Evolutionary conservation across 139 green algal genomes (phyloP), one percentile per base, ranked within the genome.

Genomic region (Dunaliella primolecta): DNA sequence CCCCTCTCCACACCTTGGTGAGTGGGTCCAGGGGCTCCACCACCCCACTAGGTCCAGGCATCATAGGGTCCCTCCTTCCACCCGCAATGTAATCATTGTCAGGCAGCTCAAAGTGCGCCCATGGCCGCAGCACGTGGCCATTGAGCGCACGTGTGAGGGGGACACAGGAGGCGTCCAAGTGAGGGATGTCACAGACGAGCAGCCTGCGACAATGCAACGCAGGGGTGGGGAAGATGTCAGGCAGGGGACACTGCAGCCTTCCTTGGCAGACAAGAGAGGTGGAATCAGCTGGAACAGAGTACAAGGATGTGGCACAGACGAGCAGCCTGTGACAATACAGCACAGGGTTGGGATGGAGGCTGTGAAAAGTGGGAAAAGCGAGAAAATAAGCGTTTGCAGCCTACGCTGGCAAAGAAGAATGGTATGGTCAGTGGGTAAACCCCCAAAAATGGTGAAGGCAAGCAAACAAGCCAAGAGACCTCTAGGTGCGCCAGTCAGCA

Each of bases 31-130:
- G 83, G 0, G 92, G 90, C 72, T 93, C 93, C 91, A 81, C 81
- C 1, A 78, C 80, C 3, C 92, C 92, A 3, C 75, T 81, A 1
- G 93, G 91, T 0, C 92, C 93, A 0, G 86, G 86, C 88, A 95
- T 86, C 37, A 91, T 89, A 2, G 92, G 88, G 80, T 90, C 92
- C 78, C 93, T 87, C 7, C 91, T 84, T 0, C 92, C 92, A 46
- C 80, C 85, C 0, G 83, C 84, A 27, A 96, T 7, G 80, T 96
- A 96, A 75, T 96, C 92, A 32, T 76, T 90, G 36, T 93, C 91
- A 0, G 92, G 91, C 81, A 97, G 88, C 64, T 97, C 92, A 85
- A 97, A 97, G 88, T 97, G 94, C 85, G 91, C 95, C 94, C 92
- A 96, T 0, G 94, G 94, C 0, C 94, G 89, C 81, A 94, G 87